Evolutionary conservation across 768 basidiomycete species (phyloP).

Genomic region (Pilatotrama ljubarskyi): DNA sequence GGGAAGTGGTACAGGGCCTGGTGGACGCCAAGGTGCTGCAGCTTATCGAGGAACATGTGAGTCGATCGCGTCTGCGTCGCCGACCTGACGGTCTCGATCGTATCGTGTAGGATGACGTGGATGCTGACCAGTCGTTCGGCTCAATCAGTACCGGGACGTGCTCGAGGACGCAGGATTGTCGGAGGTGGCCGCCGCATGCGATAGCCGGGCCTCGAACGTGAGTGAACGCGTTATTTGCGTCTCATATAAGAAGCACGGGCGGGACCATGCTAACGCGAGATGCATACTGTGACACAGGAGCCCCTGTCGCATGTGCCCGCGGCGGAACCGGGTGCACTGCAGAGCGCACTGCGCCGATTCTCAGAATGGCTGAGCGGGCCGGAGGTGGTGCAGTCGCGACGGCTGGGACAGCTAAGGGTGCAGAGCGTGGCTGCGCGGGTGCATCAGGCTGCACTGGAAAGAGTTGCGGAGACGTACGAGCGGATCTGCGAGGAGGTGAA

Average conservation of each 20-base stretch:
- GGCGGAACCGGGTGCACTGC: conserved; percentile 63
- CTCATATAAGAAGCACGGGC: background rate
- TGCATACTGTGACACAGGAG: conserved; percentile 41
- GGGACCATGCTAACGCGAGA: background rate
- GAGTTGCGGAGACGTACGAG: conserved; percentile 70
- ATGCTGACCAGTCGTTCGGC: background rate
- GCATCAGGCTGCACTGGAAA: conserved; percentile 72
- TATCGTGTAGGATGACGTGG: background rate
- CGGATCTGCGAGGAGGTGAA: conserved; percentile 75
- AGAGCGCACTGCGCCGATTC: conserved; percentile 65
- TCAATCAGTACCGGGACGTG: conserved; percentile 47
- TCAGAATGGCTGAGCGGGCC: conserved; percentile 82
- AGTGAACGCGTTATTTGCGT: conserved; percentile 16
- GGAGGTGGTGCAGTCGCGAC: conserved; percentile 78
- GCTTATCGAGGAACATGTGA: conserved; percentile 83
- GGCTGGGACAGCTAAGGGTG: conserved; percentile 71
- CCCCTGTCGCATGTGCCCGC: conserved; percentile 77
- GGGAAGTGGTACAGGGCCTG: conserved; percentile 52
- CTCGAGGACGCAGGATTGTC: conserved; percentile 56
- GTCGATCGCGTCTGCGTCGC: conserved; percentile 33
- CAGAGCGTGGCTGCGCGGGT: conserved; percentile 66
- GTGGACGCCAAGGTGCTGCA: conserved; percentile 61
- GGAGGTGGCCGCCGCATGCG: conserved; percentile 46
- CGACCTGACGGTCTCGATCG: background rate
- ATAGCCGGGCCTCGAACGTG: conserved; percentile 42